A percentile compares a stretch with the other conserved stretches of the same genome.
These are phyloP conservation scores for Penicillium sp. DNA, from an alignment of 2,329 filamentous ascomycete genomes.

Conservation along the genomic window DNA sequence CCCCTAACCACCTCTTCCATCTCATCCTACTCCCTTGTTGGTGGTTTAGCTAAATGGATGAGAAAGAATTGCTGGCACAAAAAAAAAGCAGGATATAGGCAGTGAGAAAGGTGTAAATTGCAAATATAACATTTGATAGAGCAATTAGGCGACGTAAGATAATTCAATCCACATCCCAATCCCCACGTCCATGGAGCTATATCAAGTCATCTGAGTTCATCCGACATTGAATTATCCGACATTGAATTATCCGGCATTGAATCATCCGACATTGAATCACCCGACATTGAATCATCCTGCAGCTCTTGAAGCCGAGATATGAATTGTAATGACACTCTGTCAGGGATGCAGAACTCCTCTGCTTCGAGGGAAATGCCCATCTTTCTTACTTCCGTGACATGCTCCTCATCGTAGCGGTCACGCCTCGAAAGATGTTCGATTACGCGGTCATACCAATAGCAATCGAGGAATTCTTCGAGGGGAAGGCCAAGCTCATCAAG, in stretches of 20 bases:
- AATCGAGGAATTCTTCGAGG: slow-evolving; percentile 9
- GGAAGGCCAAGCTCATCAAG: background rate
- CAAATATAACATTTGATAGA: too few relatives aligned
- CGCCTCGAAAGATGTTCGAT: background rate
- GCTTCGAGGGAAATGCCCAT: background rate
- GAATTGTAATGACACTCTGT: background rate
- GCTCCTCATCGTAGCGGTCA: slow-evolving; percentile 7
- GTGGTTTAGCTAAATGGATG: too few relatives aligned
- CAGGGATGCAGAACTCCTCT: background rate
- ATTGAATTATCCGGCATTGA: too few relatives aligned
- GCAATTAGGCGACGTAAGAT: too few relatives aligned
- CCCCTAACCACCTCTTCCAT: too few relatives aligned
- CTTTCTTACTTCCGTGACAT: background rate
- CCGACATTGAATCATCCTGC: background rate
- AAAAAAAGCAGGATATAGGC: too few relatives aligned
- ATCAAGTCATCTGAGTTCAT: background rate
- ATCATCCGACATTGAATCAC: too few relatives aligned
- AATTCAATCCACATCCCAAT: background rate
- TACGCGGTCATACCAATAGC: slow-evolving; percentile 4
- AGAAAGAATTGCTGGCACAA: too few relatives aligned
- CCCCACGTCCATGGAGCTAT: background rate
- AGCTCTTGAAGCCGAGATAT: background rate
- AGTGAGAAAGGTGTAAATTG: too few relatives aligned
- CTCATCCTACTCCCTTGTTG: too few relatives aligned
- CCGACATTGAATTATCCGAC: background rate